Conservation (phyloP, 345 rosid species). For the Salix purpurea region DNA sequence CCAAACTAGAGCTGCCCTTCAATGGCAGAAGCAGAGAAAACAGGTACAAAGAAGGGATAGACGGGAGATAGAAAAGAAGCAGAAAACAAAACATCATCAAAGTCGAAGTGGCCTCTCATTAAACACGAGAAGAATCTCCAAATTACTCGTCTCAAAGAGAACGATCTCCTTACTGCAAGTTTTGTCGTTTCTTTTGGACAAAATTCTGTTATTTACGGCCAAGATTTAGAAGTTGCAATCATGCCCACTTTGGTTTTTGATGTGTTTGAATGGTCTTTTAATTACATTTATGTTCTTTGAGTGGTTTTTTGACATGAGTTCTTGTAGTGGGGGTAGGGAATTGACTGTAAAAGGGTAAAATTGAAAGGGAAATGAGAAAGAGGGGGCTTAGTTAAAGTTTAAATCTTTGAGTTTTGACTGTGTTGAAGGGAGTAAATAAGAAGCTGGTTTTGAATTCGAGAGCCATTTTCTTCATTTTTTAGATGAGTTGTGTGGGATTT, state of each 20-base stretch:
- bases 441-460: not conserved
- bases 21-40: constrained; percentile 36
- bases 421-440: not conserved
- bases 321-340: not conserved
- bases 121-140: constrained; percentile 52
- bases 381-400: not conserved
- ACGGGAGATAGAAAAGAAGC: constrained; percentile 42
- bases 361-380: not conserved
- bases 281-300: not conserved
- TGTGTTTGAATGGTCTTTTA: no score
- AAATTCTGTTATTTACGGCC: not conserved
- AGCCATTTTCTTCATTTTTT: not conserved
- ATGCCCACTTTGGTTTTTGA: not conserved
- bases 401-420: not conserved
- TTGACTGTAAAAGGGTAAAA: not conserved
- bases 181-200: not conserved
- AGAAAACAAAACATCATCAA: constrained; percentile 12
- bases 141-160: constrained; percentile 46
- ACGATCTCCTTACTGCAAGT: constrained; percentile 69
- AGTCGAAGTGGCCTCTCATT: constrained; percentile 53
- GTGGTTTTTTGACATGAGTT: not conserved
- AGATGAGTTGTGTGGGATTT: not conserved
- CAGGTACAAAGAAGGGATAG: constrained; percentile 31
- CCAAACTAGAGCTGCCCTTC: not conserved
- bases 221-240: not conserved